A percentile compares a stretch with the other conserved stretches of the same genome.
Evolutionary conservation across 1,284 basidiomycete genomes (phyloP).

Genomic region (Ceratobasidium sp.): DNA sequence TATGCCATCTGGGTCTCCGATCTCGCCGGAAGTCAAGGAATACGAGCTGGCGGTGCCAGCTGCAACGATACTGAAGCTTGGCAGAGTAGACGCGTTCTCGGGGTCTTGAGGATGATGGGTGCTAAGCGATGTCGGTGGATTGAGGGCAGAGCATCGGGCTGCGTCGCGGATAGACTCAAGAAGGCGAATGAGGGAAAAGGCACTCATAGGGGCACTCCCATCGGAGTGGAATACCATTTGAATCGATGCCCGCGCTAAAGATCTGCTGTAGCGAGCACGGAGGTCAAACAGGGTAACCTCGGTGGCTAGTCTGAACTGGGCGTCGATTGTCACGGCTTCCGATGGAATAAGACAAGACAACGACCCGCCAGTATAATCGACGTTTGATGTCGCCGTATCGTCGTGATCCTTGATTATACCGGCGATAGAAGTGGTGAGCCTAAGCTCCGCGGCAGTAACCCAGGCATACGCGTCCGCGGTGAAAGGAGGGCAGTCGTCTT

Average conservation of each 20-base stretch:
- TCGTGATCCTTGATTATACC: neutral
- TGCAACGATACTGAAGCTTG: neutral
- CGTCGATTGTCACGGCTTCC: neutral
- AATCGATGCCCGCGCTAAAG: neutral
- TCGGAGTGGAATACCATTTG: neutral
- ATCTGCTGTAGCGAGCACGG: slow-evolving; percentile 5
- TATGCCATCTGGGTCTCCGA: slow-evolving; percentile 5
- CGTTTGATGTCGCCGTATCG: neutral
- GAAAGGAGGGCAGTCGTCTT: slow-evolving; percentile 8
- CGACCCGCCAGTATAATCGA: neutral
- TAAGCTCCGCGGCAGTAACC: slow-evolving; percentile 9
- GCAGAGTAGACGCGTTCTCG: neutral
- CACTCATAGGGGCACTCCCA: neutral
- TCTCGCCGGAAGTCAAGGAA: neutral
- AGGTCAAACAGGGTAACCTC: neutral
- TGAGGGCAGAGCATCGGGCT: neutral
- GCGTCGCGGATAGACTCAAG: neutral
- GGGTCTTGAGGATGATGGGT: neutral
- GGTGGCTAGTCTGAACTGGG: neutral
- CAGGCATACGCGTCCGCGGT: slow-evolving; percentile 12
- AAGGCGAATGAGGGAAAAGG: neutral
- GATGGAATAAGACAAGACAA: neutral
- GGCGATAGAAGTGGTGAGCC: neutral
- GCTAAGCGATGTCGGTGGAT: neutral
- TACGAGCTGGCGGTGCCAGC: neutral